phyloP scores from a whole-genome alignment of 2,329 filamentous ascomycete species.

The Calonectria henricotiae region DNA sequence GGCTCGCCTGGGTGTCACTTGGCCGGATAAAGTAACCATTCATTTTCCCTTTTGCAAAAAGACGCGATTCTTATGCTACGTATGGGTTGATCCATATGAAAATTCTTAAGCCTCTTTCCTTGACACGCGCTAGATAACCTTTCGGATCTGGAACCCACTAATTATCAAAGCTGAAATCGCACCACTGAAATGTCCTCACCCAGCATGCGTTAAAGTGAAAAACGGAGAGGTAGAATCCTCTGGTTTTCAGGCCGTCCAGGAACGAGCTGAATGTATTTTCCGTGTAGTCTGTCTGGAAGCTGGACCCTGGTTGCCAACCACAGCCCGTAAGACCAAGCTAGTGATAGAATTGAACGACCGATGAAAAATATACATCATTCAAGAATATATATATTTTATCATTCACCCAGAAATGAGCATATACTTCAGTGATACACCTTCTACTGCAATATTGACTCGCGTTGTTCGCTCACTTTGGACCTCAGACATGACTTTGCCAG shows the following conservation, averaged over 20 bases:
- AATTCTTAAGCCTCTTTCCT: neutral
- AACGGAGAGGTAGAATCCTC: neutral
- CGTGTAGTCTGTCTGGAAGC: conserved; percentile 9
- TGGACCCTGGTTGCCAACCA: conserved; percentile 5
- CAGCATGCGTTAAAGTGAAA: conserved; percentile 11
- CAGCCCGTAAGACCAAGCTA: conserved; percentile 3
- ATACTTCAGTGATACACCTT: neutral
- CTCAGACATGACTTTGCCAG: conserved; percentile 14
- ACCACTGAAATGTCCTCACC: conserved; percentile 9
- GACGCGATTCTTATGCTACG: conserved; percentile 1
- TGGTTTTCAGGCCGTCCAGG: neutral
- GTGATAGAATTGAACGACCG: neutral
- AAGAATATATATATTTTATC: neutral
- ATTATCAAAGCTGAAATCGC: conserved; percentile 5
- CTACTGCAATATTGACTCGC: conserved; percentile 2
- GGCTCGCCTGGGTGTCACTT: neutral
- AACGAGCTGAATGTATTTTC: neutral
- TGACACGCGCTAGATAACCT: neutral
- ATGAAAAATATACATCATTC: neutral
- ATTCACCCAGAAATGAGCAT: conserved; percentile 9
- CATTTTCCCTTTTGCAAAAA: conserved; percentile 8
- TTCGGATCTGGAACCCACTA: conserved; percentile 1
- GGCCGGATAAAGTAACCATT: conserved; percentile 11
- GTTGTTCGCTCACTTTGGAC: conserved; percentile 17
- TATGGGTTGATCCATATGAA: conserved; percentile 16